Evolutionary conservation across 176 grass and related monocot genomes (phyloP).

Genomic region (Pontederia crassipes): DNA sequence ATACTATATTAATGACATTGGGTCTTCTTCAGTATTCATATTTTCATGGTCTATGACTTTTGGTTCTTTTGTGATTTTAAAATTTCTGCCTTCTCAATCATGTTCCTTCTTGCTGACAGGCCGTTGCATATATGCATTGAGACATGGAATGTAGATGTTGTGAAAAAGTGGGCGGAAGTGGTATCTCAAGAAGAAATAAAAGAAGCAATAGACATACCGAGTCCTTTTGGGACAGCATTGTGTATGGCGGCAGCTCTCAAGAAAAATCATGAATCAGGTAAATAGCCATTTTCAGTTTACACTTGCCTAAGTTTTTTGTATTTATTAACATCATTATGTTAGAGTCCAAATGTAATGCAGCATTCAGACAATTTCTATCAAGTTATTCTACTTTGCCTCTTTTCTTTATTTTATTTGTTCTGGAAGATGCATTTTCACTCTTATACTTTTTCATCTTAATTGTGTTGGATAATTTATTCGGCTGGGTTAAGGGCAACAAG

Average conservation of each 20-base stretch:
- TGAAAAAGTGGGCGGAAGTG: conserved; percentile 80
- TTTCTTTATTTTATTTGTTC: no score
- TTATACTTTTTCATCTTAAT: no score
- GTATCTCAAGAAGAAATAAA: conserved; percentile 64
- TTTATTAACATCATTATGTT: no score
- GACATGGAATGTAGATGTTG: conserved; percentile 75
- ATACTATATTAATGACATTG: no score
- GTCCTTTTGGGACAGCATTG: conserved; percentile 71
- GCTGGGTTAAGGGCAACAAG: no score
- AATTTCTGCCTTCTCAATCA: conserved; percentile 15
- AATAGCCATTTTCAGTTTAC: conserved; percentile 4
- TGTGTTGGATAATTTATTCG: no score
- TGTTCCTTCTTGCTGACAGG: conserved; percentile 31
- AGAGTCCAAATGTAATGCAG: no score
- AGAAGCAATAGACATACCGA: conserved; percentile 67
- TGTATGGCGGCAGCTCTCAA: conserved; percentile 97
- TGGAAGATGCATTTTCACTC: no score
- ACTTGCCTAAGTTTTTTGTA: no score
- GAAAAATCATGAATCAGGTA: conserved; percentile 94
- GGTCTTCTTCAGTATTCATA: not conserved
- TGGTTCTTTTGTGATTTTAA: not conserved
- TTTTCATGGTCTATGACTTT: not conserved
- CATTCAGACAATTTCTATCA: no score
- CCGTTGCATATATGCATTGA: conserved; percentile 95
- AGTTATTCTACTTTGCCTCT: no score